Percentiles rank a stretch among this genome's conserved stretches.
phyloP scores from a whole-genome alignment of 306 rosid species.

The Lithocarpus polystachyus region DNA sequence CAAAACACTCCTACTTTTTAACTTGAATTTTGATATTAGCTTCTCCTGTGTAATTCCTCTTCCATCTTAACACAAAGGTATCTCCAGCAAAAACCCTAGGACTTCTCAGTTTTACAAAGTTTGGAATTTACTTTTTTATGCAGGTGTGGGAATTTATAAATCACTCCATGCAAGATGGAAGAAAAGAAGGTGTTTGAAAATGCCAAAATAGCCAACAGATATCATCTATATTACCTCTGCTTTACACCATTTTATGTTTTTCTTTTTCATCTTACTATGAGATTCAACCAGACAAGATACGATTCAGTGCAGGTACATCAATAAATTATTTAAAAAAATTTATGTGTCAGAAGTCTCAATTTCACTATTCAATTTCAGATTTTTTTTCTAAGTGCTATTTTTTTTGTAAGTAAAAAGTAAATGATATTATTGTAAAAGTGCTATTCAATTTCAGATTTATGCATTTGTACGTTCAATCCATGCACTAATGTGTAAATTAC shows the following conservation, averaged over 20 bases:
- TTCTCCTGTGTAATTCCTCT: background rate
- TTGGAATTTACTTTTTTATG: background rate
- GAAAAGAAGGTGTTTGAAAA: no score
- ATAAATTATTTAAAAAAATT: background rate
- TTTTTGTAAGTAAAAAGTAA: no score
- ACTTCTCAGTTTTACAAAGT: background rate
- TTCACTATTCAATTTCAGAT: background rate
- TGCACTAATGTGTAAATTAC: background rate
- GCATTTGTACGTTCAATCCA: background rate
- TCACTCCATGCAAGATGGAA: background rate
- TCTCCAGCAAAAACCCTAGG: background rate
- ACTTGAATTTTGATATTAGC: background rate
- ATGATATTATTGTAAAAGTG: no score
- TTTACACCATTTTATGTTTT: no score
- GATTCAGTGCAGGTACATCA: background rate
- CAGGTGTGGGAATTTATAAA: background rate
- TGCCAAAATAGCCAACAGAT: no score
- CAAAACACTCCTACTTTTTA: background rate
- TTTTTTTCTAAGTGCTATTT: no score
- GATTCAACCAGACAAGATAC: no score
- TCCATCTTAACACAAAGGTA: background rate
- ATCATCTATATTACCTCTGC: no score
- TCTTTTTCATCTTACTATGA: no score
- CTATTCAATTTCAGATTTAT: background rate
- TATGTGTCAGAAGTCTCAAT: background rate